These are phyloP conservation scores for Xylaria acuta DNA, from an alignment of 495 filamentous ascomycete species.

Conservation along the genomic window DNA sequence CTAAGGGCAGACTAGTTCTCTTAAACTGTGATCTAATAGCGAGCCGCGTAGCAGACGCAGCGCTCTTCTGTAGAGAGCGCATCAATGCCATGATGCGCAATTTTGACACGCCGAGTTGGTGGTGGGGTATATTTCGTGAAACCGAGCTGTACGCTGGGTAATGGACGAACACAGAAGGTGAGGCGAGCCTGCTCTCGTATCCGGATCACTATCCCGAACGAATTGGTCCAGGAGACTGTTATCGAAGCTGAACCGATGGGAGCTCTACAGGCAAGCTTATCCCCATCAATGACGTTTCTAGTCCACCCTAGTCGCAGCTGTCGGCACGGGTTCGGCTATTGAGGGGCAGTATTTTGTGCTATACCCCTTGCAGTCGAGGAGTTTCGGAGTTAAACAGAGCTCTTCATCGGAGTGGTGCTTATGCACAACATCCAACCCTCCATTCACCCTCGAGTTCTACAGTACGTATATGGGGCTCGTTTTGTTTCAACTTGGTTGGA, in stretches of 20 bases:
- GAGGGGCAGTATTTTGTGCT: constrained; percentile 6
- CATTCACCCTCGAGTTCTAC: not conserved
- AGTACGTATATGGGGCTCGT: not conserved
- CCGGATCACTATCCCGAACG: not conserved
- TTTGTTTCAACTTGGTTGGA: not conserved
- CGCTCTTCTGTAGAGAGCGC: constrained; percentile 43
- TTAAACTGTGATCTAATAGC: constrained; percentile 45
- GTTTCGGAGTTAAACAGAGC: not conserved
- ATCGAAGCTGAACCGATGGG: not conserved
- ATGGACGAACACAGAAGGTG: not conserved
- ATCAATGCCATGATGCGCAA: constrained; percentile 31
- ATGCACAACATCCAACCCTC: not conserved
- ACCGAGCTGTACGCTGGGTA: not conserved
- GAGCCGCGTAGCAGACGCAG: constrained; percentile 41
- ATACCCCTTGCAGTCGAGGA: constrained; percentile 1
- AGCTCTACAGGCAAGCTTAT: constrained; percentile 1
- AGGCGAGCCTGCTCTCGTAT: no score
- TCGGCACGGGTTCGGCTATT: not conserved
- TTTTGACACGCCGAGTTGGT: not conserved
- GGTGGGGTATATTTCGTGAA: not conserved
- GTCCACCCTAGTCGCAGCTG: not conserved
- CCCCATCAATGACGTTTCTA: not conserved
- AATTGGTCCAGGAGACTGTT: not conserved
- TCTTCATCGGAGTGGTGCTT: not conserved
- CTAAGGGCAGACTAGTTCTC: constrained; percentile 43